phyloP scores from a whole-genome alignment of 768 basidiomycete species.

The Ramaria sp. region DNA sequence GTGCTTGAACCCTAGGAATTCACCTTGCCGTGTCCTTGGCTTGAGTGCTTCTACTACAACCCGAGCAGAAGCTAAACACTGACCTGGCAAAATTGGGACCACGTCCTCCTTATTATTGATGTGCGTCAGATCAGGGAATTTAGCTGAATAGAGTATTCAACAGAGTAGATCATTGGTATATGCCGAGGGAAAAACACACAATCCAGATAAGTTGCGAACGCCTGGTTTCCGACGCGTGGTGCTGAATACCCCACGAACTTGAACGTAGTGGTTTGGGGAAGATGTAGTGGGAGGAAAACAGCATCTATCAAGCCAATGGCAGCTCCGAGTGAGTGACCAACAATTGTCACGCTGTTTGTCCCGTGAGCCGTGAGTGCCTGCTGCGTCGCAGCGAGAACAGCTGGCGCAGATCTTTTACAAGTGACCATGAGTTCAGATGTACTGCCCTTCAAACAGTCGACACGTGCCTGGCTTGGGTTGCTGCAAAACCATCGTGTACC shows the following conservation, averaged over 20 bases:
- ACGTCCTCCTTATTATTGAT: conserved; percentile 35
- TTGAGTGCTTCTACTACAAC: not conserved
- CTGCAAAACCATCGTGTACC: conserved; percentile 34
- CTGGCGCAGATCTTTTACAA: conserved; percentile 30
- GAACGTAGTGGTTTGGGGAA: conserved; percentile 28
- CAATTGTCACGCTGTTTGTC: conserved; percentile 29
- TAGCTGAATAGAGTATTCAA: conserved; percentile 18
- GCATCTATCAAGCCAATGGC: conserved; percentile 42
- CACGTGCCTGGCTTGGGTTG: conserved; percentile 24
- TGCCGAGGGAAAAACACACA: not conserved
- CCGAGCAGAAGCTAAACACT: not conserved
- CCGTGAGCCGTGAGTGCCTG: conserved; percentile 23
- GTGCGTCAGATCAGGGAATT: conserved; percentile 32
- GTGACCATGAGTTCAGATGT: not conserved
- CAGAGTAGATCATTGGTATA: not conserved
- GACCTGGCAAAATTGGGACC: conserved; percentile 17
- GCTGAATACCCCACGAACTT: conserved; percentile 35
- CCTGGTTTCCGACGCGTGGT: conserved; percentile 40
- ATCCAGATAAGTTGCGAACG: conserved; percentile 40
- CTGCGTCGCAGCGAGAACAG: conserved; percentile 29
- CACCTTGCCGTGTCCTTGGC: not conserved
- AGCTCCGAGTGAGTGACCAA: conserved; percentile 44
- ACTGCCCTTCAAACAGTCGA: not conserved
- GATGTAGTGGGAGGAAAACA: conserved; percentile 41
- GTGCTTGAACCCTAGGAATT: conserved; percentile 18